Base-by-base conservation (phyloP, 2,329 filamentous ascomycete genomes). In the Dothideomycetes sp. region DNA sequence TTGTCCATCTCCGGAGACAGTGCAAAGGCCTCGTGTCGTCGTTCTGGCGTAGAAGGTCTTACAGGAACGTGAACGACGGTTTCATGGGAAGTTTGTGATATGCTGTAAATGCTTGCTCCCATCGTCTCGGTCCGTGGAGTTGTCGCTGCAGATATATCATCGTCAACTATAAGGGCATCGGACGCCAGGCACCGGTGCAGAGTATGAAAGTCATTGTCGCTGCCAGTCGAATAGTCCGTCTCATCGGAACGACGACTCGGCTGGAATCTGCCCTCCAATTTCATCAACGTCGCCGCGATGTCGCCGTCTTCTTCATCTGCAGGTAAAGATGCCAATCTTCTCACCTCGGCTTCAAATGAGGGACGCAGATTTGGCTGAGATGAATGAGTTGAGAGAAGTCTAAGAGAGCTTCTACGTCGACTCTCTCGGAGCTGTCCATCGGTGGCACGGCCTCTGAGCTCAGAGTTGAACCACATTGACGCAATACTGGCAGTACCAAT, bases 221-320 rank as follows among this genome's bases (percentile, higher is more conserved):
- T 19, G n/a, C 36, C 12, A 4, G 33, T 33, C 5, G 34, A 30
- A 19, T 32, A 37, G 2, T 17, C 36, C 14, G 19, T 24, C 7
- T 29, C 24, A 12, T 33, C 34, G 16, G 34, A 38, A 27, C 10
- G 37, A 38, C 15, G 33, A 19, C 34, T 36, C 4, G 31, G 18
- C 54, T 81, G 73, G 50, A 81, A 91, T 49, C 77, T 89, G 8
- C 91, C 91, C 63, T 98, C 91, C 0, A 98, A 70, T 53, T 96
- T 98, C 50, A 88, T 63, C 37, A 98, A 60, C 0, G 91, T 85
- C n/a, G 88, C 87, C 55, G 96, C 91, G 18, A 96, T 79, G 10
- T 89, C 89, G 5, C 86, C 86, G 53, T 93, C 66, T 34, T 65
- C 65, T 16, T 64, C 84, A 45, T 93, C 85, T 53, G 95, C 88